These are phyloP conservation scores for Phytomonas sp. DNA, from an alignment of 208 protist species.

Conservation along the genomic window DNA sequence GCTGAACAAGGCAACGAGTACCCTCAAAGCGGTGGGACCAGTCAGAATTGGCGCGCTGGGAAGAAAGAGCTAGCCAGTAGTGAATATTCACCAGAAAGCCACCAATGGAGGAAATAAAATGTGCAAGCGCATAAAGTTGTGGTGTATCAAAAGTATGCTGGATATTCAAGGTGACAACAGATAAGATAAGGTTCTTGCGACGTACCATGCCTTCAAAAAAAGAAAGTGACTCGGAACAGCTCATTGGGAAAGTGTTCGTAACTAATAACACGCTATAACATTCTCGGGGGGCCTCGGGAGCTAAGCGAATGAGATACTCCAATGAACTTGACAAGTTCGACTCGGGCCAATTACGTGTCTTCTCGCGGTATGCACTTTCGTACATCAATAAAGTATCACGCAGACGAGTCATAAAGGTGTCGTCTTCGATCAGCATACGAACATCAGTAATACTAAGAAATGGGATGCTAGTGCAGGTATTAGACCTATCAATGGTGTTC, in stretches of 20 bases:
- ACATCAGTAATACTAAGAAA: slow-evolving; percentile 54
- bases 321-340: slow-evolving; percentile 40
- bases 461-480: slow-evolving; percentile 25
- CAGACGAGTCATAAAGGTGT: slow-evolving; percentile 39
- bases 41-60: slow-evolving; percentile 53
- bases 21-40: slow-evolving; percentile 79
- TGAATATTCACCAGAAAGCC: slow-evolving; percentile 76
- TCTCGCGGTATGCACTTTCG: slow-evolving; percentile 53
- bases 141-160: slow-evolving; percentile 43
- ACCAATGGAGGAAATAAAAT: slow-evolving; percentile 64
- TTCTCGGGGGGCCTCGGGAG: slow-evolving; percentile 46
- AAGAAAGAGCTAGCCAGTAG: slow-evolving; percentile 68
- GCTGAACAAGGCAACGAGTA: slow-evolving; percentile 72
- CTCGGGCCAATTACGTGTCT: slow-evolving; percentile 45
- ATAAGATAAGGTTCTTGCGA: slow-evolving; percentile 82
- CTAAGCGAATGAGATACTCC: slow-evolving; percentile 54
- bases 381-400: slow-evolving; percentile 38
- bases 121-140: slow-evolving; percentile 50
- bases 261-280: slow-evolving; percentile 71
- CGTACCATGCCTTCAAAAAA: slow-evolving; percentile 65
- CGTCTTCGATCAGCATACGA: slow-evolving; percentile 31
- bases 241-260: slow-evolving; percentile 34
- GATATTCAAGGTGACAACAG: slow-evolving; percentile 60
- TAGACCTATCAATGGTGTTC: slow-evolving; percentile 8
- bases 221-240: slow-evolving; percentile 34